Evolutionary conservation across 306 rosid species (phyloP).

Genomic region (Cyamopsis tetragonoloba): DNA sequence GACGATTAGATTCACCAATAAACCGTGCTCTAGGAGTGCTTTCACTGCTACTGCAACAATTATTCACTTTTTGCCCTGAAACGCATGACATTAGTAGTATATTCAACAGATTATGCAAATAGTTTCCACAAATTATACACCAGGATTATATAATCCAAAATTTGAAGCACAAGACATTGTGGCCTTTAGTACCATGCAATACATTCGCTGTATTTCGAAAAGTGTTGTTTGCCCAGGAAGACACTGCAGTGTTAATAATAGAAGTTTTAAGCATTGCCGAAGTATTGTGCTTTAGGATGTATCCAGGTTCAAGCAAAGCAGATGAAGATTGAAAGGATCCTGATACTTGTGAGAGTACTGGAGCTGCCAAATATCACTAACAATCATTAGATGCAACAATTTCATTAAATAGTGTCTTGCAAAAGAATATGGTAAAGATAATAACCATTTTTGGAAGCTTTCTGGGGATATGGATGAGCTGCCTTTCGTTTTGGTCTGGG

Average conservation of each 20-base stretch:
- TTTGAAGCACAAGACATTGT: slow-evolving; percentile 1
- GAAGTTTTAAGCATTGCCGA: slow-evolving; percentile 54
- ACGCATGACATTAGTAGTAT: slow-evolving; percentile 4
- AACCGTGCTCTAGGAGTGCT: slow-evolving; percentile 50
- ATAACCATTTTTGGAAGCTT: slow-evolving; percentile 80
- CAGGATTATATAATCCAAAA: neutral
- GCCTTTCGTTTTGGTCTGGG: slow-evolving; percentile 98
- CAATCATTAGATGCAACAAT: slow-evolving; percentile 30
- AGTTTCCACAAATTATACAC: neutral
- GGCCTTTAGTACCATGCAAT: slow-evolving; percentile 46
- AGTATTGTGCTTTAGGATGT: slow-evolving; percentile 51
- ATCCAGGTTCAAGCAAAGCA: slow-evolving; percentile 63
- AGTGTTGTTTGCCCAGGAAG: slow-evolving; percentile 59
- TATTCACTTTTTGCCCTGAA: slow-evolving; percentile 58
- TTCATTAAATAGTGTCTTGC: neutral
- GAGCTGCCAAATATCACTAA: slow-evolving; percentile 41
- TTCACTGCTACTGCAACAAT: slow-evolving; percentile 74
- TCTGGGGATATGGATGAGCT: slow-evolving; percentile 96
- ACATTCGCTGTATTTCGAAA: slow-evolving; percentile 48
- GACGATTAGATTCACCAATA: slow-evolving; percentile 55
- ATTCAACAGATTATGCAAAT: neutral
- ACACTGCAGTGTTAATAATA: slow-evolving; percentile 36
- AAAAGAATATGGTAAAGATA: neutral
- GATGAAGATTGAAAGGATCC: slow-evolving; percentile 69
- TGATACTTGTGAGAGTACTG: slow-evolving; percentile 46